phyloP scores from a whole-genome alignment of 257 asterid genomes.

The Henckelia pumila region DNA sequence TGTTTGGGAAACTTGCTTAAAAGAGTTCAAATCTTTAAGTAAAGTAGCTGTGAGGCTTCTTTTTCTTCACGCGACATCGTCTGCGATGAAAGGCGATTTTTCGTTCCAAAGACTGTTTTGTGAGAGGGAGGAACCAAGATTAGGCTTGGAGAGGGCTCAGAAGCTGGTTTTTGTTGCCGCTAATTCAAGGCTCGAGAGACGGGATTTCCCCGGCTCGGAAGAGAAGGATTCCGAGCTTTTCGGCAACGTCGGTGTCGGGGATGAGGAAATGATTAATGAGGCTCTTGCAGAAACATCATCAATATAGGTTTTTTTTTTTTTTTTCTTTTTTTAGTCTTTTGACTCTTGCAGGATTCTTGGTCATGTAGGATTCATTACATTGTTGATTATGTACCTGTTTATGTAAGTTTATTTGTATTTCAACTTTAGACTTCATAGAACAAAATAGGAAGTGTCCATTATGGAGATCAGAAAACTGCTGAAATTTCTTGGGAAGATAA shows the following conservation, averaged over 20 bases:
- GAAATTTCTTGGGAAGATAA: background rate
- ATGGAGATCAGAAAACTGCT: slow-evolving; percentile 18
- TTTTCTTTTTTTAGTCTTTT: slow-evolving; percentile 21
- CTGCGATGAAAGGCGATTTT: slow-evolving; percentile 56
- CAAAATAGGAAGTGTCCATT: slow-evolving; percentile 22
- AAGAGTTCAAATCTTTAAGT: slow-evolving; percentile 57
- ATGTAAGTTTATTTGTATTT: slow-evolving; percentile 32
- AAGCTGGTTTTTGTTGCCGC: slow-evolving; percentile 71
- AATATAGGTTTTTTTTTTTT: slow-evolving; percentile 38
- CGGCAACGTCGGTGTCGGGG: slow-evolving; percentile 42
- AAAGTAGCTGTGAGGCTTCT: slow-evolving; percentile 83
- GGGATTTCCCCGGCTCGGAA: slow-evolving; percentile 50
- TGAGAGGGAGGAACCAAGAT: slow-evolving; percentile 42
- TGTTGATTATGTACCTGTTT: slow-evolving; percentile 23
- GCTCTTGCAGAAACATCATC: slow-evolving; percentile 64
- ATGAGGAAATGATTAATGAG: slow-evolving; percentile 61
- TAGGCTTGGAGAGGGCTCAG: slow-evolving; percentile 61
- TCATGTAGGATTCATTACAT: slow-evolving; percentile 39
- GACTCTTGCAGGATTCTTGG: slow-evolving; percentile 35
- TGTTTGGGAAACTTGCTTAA: slow-evolving; percentile 83
- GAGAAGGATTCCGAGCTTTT: slow-evolving; percentile 63
- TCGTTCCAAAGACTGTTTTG: slow-evolving; percentile 50
- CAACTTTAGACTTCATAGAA: slow-evolving; percentile 32
- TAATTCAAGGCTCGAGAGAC: slow-evolving; percentile 59
- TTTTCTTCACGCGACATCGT: slow-evolving; percentile 78